Base-by-base conservation (phyloP, 805 yeast genomes). In the Barnettozyma vustinii region DNA sequence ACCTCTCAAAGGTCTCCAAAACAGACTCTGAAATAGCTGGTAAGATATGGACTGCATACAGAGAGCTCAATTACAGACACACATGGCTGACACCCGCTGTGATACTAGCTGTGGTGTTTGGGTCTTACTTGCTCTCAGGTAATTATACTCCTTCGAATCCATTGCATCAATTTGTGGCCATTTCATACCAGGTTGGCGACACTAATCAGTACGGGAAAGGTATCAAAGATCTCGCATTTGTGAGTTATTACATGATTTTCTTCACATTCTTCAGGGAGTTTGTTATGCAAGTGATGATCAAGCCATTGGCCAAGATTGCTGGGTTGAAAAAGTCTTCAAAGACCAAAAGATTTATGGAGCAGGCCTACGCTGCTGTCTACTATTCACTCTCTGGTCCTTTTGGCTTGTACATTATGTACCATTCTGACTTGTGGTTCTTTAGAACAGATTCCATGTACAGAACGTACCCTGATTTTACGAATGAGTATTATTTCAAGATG, bases 241-340 rank as follows among this genome's bases (percentile, higher is more conserved):
- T 92, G 15, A 73, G 74, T 18, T 89, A 80, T 64, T 83, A 87
- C 69, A 86, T 92, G 76, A 67, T 94, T 36, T 83, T 90, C 58
- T 91, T 94, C 77, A 86, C 97, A 0, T 94, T 92, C 63, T 72
- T 80, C 55, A 80, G 99, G 60, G 99, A 94, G 67, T 92, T 94
- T 62, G 62, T 81, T 55, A 90, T 94, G 98, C 91, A 90, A 64
- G 72, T 79, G 32, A 59, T 89, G 1, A 77, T 94, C 51, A 75
- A 74, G 57, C 98, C 98, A 8, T 52, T 87, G 33, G 92, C 97
- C 2, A 37, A 30, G 9, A 48, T 51, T 33, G 71, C 65, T 40
- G 88, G 88, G 1, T 61, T 88, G 36, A 71, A 56, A 37, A 65
- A 67, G 19, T 48, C 55, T 5, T 73, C 73, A 19, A 91, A 87